Percentiles rank a stretch among this genome's conserved stretches.
phyloP scores from a whole-genome alignment of 495 filamentous ascomycete genomes.

The Lophiotrema nucula region DNA sequence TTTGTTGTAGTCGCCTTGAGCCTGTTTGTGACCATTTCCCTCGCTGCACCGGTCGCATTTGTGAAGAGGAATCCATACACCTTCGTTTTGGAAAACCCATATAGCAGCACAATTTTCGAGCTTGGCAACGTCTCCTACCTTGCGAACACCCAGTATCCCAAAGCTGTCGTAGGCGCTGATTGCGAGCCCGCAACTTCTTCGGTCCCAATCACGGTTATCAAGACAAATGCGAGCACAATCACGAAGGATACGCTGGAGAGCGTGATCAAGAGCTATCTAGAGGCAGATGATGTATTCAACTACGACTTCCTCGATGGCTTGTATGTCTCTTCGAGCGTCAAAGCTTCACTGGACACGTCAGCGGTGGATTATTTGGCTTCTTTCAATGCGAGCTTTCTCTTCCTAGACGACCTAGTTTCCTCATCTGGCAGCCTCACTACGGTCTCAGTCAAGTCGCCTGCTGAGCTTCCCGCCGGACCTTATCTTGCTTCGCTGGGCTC shows the following conservation, averaged over 20 bases:
- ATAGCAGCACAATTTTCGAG: conserved; percentile 28
- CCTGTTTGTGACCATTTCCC: conserved; percentile 1
- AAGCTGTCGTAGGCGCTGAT: conserved; percentile 11
- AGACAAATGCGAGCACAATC: conserved; percentile 21
- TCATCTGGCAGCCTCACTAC: conserved; percentile 3
- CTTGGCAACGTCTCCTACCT: conserved; percentile 34
- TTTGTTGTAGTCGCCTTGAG: too few relatives aligned
- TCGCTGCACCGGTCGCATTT: conserved; percentile 2
- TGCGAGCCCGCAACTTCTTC: background rate
- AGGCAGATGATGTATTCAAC: conserved; percentile 26
- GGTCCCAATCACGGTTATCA: conserved; percentile 31
- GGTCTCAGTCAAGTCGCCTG: background rate
- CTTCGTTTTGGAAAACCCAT: conserved; percentile 23
- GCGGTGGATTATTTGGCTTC: conserved; percentile 23
- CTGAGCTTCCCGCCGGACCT: conserved; percentile 22
- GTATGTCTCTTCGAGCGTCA: conserved; percentile 34
- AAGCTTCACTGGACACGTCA: conserved; percentile 24
- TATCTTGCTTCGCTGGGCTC: conserved; percentile 17
- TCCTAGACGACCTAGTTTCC: conserved; percentile 8
- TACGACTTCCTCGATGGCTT: conserved; percentile 40
- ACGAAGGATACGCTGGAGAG: conserved; percentile 8
- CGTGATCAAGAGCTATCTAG: conserved; percentile 14
- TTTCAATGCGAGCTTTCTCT: conserved; percentile 7
- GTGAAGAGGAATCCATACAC: conserved; percentile 23
- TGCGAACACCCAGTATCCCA: conserved; percentile 32